Base-by-base conservation (phyloP, 2,329 filamentous ascomycete genomes). In the Sporothrix luriei region DNA sequence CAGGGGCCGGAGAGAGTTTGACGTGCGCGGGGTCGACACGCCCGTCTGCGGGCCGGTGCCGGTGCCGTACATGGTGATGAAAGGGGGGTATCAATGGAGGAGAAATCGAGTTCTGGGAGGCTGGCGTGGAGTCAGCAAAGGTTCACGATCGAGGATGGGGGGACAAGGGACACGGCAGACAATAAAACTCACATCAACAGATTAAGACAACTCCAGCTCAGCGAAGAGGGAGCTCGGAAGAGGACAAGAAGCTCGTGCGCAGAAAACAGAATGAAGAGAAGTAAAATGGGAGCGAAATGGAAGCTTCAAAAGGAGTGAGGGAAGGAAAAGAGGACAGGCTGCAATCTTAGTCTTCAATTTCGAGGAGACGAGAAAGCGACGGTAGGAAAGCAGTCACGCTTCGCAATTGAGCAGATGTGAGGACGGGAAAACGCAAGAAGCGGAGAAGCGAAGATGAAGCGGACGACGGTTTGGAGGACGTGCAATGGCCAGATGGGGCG, bases 1-100 rank as follows among this genome's bases (percentile, higher is more conserved):
- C 78, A 99, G 88, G 73, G 95, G 94, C 75, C 95, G 92, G 74
- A 97, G 89, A 74, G 94, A 97, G 74, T 93, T 90, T 76, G 92
- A 95, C 70, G 94, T 97, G 82, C 95, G 91, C 76, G 95, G 95
- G 76, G 95, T 99, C 75, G 94, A 96, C 78, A 97, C 93, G 82
- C 95, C 95, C 84, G 95, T 99, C 82, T 97, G 94, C 72, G 92
- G 89, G 82, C 91, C 92, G 71, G 90, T 92, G 76, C 84, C 86
- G 77, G 91, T 89, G 82, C 92, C 92, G 87, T 95, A 96, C 93
- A 97, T 97, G 80, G 77, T 75, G 77, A 76, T 75, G 80, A 80
- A 81, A 57, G 33, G 75, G 75, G 76, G 78, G 76, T 70, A 69
- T 73, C 71, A 71, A 73, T 40, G 16, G 69, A 65, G 57, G 67